These are phyloP conservation scores for Leavenworthia alabamica DNA, from an alignment of 345 rosid genomes.

Conservation along the genomic window DNA sequence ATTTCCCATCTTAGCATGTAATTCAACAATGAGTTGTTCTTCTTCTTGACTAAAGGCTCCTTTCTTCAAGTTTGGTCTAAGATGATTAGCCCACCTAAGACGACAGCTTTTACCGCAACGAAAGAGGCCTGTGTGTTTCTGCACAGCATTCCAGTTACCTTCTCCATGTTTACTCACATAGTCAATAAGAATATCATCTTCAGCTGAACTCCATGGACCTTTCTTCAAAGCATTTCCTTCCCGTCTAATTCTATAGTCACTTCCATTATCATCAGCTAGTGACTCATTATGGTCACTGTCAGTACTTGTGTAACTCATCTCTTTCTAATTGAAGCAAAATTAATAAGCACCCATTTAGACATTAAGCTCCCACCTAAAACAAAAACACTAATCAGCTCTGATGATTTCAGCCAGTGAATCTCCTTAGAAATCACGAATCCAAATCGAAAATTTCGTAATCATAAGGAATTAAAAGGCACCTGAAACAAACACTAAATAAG, in stretches of 20 bases:
- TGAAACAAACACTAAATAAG: neutral
- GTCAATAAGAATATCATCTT: constrained; percentile 74
- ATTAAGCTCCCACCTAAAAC: constrained; percentile 33
- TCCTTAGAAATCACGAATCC: neutral
- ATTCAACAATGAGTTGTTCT: constrained; percentile 76
- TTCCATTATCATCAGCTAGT: constrained; percentile 39
- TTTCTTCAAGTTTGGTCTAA: constrained; percentile 92
- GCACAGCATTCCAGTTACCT: constrained; percentile 97
- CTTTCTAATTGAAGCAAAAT: constrained; percentile 34
- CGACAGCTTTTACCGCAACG: constrained; percentile 99
- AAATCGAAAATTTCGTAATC: neutral
- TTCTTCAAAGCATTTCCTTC: constrained; percentile 57
- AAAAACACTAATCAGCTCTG: neutral
- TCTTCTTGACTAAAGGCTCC: constrained; percentile 88
- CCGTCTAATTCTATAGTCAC: constrained; percentile 37
- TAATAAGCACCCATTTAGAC: constrained; percentile 36
- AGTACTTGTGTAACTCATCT: constrained; percentile 49
- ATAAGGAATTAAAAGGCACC: neutral
- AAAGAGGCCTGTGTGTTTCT: constrained; percentile 70
- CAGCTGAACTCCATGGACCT: constrained; percentile 96
- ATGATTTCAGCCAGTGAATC: neutral
- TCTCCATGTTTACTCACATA: constrained; percentile 90
- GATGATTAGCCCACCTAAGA: constrained; percentile 90
- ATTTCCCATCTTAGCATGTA: constrained; percentile 95
- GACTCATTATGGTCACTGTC: constrained; percentile 60